Base-by-base conservation (phyloP, 352 stramenopile species). In the Globisporangium carolinianum region DNA sequence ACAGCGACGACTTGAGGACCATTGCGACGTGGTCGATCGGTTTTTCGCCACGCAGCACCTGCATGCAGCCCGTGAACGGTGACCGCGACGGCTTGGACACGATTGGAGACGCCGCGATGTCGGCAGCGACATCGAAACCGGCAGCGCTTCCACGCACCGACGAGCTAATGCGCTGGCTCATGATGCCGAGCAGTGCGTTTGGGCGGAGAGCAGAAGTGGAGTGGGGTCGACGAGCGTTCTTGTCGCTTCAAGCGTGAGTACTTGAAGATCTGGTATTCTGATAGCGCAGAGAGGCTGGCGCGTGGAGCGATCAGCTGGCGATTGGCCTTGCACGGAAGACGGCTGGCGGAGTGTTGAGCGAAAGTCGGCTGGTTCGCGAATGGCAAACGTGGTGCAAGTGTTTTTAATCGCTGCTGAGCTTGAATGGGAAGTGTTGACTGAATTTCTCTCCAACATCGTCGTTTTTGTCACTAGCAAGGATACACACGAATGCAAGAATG, bases 1-100 rank as follows among this genome's bases (percentile, higher is more conserved):
- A 59, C 6, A 89, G 67, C 39, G 79, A 89, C 4, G 76, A 57
- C 65, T 80, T 71, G 39, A 89, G 71, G 24, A 76, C 67, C 5
- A 79, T 53, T 0, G 75, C 74, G 43, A 84, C 74, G 51, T 87
- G 79, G 64, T 86, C 72, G 53, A 84, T 47, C 43, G 66, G 57
- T 15, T 69, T 60, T 51, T 84, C 72, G 14, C 74, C 74, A 15
- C 57, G 58, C 36, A 71, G 48, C 7, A 60, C 54, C 43, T 75
- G 63, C 32, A 66, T 47, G 57, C 67, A 48, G 32, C 39, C n/a
- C 10, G 62, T 48, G 51, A 60, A 61, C 35, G 49, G 65, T 10
- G 47, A 57, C 17, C 53, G 41, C 7, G 58, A 59, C 9, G 38
- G 32, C 55, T 69, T 69, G 14, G 46, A 17, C 14, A 24, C 32